Percentiles rank a stretch among this genome's conserved stretches.
Evolutionary conservation across 176 grass and related monocot species (phyloP).

Genomic region (Dactylis glomerata): DNA sequence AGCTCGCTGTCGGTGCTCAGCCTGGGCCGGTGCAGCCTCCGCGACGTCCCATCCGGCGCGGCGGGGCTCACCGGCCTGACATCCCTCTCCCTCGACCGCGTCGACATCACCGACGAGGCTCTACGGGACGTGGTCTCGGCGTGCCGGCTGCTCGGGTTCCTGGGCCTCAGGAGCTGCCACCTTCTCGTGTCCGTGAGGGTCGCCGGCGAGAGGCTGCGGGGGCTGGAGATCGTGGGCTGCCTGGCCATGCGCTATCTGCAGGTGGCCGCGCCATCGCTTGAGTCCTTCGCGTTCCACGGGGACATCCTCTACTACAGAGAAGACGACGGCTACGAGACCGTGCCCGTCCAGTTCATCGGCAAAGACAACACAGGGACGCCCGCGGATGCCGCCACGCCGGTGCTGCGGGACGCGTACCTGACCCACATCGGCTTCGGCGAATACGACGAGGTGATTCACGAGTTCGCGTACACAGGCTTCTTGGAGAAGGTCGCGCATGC

Average conservation of each 20-base stretch:
- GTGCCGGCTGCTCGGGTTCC: slow-evolving; percentile 34
- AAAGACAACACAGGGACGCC: not conserved
- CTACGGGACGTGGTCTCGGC: slow-evolving; percentile 12
- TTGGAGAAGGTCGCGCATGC: slow-evolving; percentile 36
- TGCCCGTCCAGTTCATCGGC: not conserved
- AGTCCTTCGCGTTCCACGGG: slow-evolving; percentile 45
- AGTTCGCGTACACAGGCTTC: not conserved
- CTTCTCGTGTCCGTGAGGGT: slow-evolving; percentile 7
- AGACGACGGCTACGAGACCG: not conserved
- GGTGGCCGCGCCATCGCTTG: slow-evolving; percentile 27
- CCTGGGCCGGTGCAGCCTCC: slow-evolving; percentile 35
- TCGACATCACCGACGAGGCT: slow-evolving; percentile 26
- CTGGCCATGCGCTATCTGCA: not conserved
- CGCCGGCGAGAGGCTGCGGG: slow-evolving; percentile 29
- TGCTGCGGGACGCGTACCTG: slow-evolving; percentile 37
- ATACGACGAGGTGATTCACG: not conserved
- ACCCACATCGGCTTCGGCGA: not conserved
- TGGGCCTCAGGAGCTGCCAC: slow-evolving; percentile 43
- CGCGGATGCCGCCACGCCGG: not conserved
- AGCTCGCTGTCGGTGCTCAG: slow-evolving; percentile 37
- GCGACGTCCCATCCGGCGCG: not conserved
- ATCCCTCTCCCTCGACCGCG: slow-evolving; percentile 35
- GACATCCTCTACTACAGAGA: not conserved
- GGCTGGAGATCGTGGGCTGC: slow-evolving; percentile 37
- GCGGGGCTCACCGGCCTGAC: slow-evolving; percentile 23